A percentile compares a stretch with the other conserved stretches of the same genome.
phyloP scores from a whole-genome alignment of 2,329 filamentous ascomycete genomes.

The Pseudomassariella vexata region DNA sequence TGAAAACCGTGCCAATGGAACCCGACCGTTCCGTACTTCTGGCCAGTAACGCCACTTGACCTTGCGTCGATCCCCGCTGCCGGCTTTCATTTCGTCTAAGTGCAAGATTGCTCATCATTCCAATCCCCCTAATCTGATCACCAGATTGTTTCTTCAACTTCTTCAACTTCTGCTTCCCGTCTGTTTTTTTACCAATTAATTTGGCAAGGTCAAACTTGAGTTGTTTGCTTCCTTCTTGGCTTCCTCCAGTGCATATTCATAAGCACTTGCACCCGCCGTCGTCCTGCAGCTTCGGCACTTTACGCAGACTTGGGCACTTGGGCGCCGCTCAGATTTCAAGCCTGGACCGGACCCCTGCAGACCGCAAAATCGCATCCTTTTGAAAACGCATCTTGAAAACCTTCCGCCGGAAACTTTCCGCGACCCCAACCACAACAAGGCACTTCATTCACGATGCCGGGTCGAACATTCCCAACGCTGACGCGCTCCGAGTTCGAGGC shows the following conservation, averaged over 20 bases:
- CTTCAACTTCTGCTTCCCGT: neutral
- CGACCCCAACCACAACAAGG: neutral
- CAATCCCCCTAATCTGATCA: too few species aligned
- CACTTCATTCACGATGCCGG: conserved; percentile 56
- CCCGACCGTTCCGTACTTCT: conserved; percentile 1
- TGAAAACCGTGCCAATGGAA: conserved; percentile 4
- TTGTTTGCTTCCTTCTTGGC: too few species aligned
- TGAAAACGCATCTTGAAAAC: neutral
- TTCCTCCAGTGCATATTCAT: too few species aligned
- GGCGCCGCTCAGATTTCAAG: neutral
- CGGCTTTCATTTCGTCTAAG: conserved; percentile 1
- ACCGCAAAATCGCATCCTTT: neutral
- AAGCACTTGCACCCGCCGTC: neutral
- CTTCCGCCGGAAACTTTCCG: neutral
- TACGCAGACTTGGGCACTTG: too few species aligned
- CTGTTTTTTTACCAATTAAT: neutral
- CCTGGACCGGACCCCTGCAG: neutral
- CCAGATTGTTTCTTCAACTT: neutral
- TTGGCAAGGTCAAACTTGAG: too few species aligned
- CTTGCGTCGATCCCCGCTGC: conserved; percentile 5
- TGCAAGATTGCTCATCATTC: too few species aligned
- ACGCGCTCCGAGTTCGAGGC: conserved; percentile 72
- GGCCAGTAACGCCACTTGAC: conserved; percentile 6
- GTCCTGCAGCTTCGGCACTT: too few species aligned
- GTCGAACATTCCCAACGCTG: conserved; percentile 76